Evolutionary conservation across 345 rosid genomes (phyloP), one percentile per base, ranked within the genome.

Genomic region (Ceriops decandra): DNA sequence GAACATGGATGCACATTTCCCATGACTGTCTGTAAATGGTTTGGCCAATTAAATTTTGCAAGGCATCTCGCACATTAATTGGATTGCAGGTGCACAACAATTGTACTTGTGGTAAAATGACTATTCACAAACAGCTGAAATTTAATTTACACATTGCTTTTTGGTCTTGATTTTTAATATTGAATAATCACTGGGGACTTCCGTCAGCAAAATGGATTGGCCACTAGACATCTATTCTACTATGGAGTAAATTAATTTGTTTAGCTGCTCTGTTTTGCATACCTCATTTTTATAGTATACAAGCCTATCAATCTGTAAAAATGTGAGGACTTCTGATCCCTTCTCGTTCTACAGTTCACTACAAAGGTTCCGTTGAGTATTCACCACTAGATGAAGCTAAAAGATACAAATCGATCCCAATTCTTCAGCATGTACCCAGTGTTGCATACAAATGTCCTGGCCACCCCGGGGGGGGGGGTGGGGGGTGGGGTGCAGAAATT

Each of bases 401-500:
- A 33, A 19, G 22, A 68, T 66, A 11, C 42, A 15, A 22, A 7
- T 51, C 36, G 7, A 33, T 33, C 9, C 36, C 58, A 2, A 5
- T 15, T 17, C 6, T 90, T 90, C 64, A 90, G 75, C 97, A 90
- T 90, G 82, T 93, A 92, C 1, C 98, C 92, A 3, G 89, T 90
- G 88, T 87, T 90, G 83, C 97, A 93, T 15, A 90, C 90, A 76
- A 90, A 89, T 20, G 96, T 73, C 71, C 95, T 93, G 0, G 92
- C 89, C 22, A 90, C 72, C 26, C 24, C n/a, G n/a, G n/a, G 24
- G 24, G 26, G 26, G 26, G 26, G 26, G 1, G 26, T 0, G 24
- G 24, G 24, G 24, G 24, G 24, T 93, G 96, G 31, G 86, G 80
- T 36, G 97, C 97, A 11, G 89, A 81, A 71, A 93, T 86, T 96